A percentile compares a stretch with the other conserved stretches of the same genome.
Evolutionary conservation across 345 rosid species (phyloP).

Genomic region (Salix arbutifolia): DNA sequence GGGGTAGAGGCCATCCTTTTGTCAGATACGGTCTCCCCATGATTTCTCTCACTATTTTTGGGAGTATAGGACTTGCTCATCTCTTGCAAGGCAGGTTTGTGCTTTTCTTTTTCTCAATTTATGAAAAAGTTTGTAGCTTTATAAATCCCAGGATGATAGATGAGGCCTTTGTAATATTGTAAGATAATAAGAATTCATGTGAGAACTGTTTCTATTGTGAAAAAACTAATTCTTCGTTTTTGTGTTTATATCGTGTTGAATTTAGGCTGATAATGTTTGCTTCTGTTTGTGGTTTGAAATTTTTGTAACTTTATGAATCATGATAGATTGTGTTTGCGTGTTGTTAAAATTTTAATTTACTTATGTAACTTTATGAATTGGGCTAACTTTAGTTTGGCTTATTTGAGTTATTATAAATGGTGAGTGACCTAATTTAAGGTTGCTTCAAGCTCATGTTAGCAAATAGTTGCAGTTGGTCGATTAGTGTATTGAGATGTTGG

Average conservation of each 20-base stretch:
- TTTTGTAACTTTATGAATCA: background rate
- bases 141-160: background rate
- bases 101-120: background rate
- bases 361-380: background rate
- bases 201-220: background rate
- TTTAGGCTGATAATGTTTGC: background rate
- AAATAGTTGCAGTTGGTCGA: background rate
- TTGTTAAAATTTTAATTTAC: background rate
- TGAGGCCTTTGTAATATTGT: background rate
- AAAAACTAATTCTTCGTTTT: background rate
- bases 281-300: background rate
- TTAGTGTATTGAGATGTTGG: background rate
- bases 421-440: background rate
- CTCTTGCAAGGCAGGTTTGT: constrained; percentile 92
- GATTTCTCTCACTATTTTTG: constrained; percentile 84
- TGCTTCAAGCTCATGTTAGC: background rate
- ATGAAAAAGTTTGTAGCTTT: background rate
- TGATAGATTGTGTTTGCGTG: background rate
- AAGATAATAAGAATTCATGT: background rate
- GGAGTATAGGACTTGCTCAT: constrained; percentile 77
- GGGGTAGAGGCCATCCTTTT: constrained; percentile 86
- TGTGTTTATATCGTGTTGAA: background rate
- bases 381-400: background rate
- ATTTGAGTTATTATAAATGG: background rate
- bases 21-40: constrained; percentile 89